phyloP scores from a whole-genome alignment of 2,329 filamentous ascomycete genomes.

The Aspergillus jensenii region DNA sequence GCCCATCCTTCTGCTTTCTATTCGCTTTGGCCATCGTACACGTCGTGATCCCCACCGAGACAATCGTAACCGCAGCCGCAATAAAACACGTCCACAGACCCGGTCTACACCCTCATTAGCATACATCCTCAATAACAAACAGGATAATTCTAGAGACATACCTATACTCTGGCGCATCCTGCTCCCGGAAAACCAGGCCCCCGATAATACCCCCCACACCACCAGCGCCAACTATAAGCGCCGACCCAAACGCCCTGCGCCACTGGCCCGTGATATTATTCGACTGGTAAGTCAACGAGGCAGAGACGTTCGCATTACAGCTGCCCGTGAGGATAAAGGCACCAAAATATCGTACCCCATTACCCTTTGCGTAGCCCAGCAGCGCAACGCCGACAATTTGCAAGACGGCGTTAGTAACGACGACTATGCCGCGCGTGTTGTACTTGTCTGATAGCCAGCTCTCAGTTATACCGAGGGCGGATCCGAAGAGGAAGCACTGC shows the following conservation, averaged over 20 bases:
- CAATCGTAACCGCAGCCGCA: constrained; percentile 4
- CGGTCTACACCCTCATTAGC: not conserved
- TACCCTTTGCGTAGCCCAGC: constrained; percentile 3
- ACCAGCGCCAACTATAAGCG: constrained; percentile 11
- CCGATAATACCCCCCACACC: constrained; percentile 17
- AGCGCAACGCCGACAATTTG: constrained; percentile 6
- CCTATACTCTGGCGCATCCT: constrained; percentile 14
- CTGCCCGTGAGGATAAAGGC: constrained; percentile 1
- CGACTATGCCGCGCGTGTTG: constrained; percentile 3
- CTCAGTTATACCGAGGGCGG: constrained; percentile 1
- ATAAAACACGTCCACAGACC: constrained; percentile 10
- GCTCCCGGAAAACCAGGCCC: constrained; percentile 10
- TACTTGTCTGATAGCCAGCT: constrained; percentile 9
- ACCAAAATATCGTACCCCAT: constrained; percentile 6
- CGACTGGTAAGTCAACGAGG: constrained; percentile 14
- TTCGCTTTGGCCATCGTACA: constrained; percentile 6
- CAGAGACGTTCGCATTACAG: constrained; percentile 2
- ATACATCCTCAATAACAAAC: not conserved
- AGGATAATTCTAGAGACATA: not conserved
- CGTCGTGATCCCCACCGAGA: constrained; percentile 10
- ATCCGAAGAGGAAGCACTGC: constrained; percentile 10
- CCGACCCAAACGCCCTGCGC: constrained; percentile 18
- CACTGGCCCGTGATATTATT: constrained; percentile 22
- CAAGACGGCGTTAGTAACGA: constrained; percentile 6
- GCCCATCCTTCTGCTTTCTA: not conserved